Conservation (phyloP, 2,329 filamentous ascomycete genomes). For the Calonectria pseudoreteaudii region DNA sequence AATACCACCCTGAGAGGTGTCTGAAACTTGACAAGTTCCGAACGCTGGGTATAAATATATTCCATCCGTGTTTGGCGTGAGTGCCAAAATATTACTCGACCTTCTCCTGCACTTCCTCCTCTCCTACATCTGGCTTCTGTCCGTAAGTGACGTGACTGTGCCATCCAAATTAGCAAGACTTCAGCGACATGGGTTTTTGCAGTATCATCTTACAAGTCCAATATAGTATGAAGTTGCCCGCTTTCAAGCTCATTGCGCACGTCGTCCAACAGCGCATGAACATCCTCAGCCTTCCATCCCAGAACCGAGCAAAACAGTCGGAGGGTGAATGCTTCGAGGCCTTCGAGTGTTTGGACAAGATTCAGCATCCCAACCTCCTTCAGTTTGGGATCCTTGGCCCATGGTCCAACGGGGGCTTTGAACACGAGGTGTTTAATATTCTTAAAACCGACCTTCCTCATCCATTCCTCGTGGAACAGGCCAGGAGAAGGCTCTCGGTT, state of each 20-base stretch:
- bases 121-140: conserved; percentile 2
- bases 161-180: neutral
- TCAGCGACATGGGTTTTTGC: no score
- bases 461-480: conserved; percentile 42
- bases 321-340: conserved; percentile 12
- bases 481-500: conserved; percentile 37
- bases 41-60: neutral
- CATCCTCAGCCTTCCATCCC: neutral
- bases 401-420: conserved; percentile 50
- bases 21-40: neutral
- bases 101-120: neutral
- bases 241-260: conserved; percentile 16
- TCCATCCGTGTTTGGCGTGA: neutral
- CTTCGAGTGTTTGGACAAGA: conserved; percentile 19
- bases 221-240: conserved; percentile 5
- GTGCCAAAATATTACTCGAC: neutral
- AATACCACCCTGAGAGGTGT: no score
- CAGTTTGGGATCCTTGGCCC: conserved; percentile 48
- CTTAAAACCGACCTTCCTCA: conserved; percentile 50
- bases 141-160: conserved; percentile 26
- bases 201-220: conserved; percentile 21
- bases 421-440: conserved; percentile 46
- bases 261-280: neutral
- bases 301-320: neutral
- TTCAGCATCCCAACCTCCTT: conserved; percentile 46